Conservation (phyloP, 441 rosid species). For the Biscutella laevigata region DNA sequence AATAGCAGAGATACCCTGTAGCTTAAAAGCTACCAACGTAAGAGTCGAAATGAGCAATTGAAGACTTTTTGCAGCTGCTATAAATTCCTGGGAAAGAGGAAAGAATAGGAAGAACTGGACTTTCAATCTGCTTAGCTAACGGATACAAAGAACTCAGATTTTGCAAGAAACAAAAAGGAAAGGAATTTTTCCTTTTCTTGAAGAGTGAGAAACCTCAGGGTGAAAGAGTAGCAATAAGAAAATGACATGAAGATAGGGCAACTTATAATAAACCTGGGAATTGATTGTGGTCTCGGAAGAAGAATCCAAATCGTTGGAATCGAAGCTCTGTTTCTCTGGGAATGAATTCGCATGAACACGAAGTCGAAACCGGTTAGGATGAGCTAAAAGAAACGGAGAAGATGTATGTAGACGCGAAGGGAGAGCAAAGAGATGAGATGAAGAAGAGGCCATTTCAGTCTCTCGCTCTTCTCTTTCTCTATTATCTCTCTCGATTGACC, state of each 20-base stretch:
- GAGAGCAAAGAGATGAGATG: constrained; percentile 28
- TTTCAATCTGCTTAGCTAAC: background rate
- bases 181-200: too few species aligned
- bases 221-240: background rate
- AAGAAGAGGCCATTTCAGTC: too few species aligned
- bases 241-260: too few species aligned
- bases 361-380: constrained; percentile 20
- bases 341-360: constrained; percentile 13
- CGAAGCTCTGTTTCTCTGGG: constrained; percentile 15
- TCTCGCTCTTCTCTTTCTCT: too few species aligned
- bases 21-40: too few species aligned
- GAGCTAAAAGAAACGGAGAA: background rate
- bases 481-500: too few species aligned
- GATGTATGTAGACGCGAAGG: constrained; percentile 14
- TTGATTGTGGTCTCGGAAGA: constrained; percentile 1
- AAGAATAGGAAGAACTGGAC: background rate
- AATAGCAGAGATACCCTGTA: too few species aligned
- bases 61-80: background rate
- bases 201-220: too few species aligned
- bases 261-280: background rate
- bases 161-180: too few species aligned
- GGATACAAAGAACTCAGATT: background rate
- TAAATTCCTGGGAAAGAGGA: too few species aligned
- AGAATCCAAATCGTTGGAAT: constrained; percentile 2
- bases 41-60: background rate